These are phyloP conservation scores for Cicer pinnatifidum DNA, from an alignment of 306 rosid genomes.

Conservation along the genomic window DNA sequence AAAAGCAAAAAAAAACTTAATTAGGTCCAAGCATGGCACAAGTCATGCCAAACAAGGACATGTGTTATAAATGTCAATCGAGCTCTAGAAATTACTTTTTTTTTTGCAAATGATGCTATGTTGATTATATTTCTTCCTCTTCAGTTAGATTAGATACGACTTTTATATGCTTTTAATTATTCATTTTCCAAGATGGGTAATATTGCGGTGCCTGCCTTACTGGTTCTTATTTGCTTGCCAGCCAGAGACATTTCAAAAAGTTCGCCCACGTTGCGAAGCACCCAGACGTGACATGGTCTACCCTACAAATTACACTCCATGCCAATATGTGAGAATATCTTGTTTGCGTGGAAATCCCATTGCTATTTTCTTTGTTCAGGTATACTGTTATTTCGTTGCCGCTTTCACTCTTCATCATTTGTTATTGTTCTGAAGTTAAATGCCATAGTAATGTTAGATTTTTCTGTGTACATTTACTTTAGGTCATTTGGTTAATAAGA, in stretches of 20 bases:
- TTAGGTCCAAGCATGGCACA: no score
- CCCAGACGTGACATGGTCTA: conserved; percentile 89
- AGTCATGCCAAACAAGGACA: no score
- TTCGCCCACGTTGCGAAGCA: conserved; percentile 95
- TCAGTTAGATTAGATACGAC: conserved; percentile 7
- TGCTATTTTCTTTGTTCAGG: conserved; percentile 94
- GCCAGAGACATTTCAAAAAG: conserved; percentile 94
- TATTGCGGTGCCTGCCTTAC: not conserved
- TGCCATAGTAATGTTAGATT: conserved; percentile 8
- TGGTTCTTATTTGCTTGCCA: conserved; percentile 49
- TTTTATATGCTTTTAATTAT: conserved; percentile 26
- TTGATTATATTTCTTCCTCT: conserved; percentile 29
- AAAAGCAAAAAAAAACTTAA: no score
- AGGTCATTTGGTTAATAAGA: conserved; percentile 4
- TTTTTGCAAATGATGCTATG: conserved; percentile 4
- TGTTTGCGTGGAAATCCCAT: conserved; percentile 97
- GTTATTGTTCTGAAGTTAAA: conserved; percentile 19
- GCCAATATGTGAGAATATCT: conserved; percentile 86
- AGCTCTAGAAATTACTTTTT: conserved; percentile 29
- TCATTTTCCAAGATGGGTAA: conserved; percentile 32
- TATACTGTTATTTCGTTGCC: conserved; percentile 31
- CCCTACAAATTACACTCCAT: conserved; percentile 90
- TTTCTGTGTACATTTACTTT: conserved; percentile 22
- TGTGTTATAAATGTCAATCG: conserved; percentile 5
- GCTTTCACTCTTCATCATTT: conserved; percentile 34